Evolutionary conservation across 805 yeast genomes (phyloP).

Genomic region (Teunomyces cretensis): DNA sequence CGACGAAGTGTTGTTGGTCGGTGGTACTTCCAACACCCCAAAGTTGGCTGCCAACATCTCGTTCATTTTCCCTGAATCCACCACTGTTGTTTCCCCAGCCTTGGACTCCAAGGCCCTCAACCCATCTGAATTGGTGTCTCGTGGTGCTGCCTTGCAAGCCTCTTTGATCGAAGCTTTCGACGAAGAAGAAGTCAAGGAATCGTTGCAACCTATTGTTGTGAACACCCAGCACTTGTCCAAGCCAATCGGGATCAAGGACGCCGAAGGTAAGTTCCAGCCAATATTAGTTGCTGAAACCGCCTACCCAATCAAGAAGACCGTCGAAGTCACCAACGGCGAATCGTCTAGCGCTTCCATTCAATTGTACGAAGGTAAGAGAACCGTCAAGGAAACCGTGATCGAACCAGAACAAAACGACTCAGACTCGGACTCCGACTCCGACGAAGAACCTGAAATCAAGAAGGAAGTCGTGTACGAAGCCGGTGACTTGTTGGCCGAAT

Average conservation of each 20-base stretch:
- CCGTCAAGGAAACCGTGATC: slow-evolving; percentile 75
- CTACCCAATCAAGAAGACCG: slow-evolving; percentile 79
- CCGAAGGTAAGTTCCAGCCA: slow-evolving; percentile 69
- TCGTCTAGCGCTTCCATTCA: slow-evolving; percentile 61
- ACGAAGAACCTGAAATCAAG: slow-evolving; percentile 88
- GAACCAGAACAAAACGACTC: slow-evolving; percentile 64
- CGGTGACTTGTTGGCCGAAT: slow-evolving; percentile 73
- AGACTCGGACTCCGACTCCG: slow-evolving; percentile 50
- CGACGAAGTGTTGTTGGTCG: slow-evolving; percentile 87
- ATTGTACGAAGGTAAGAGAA: slow-evolving; percentile 82
- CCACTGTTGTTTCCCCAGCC: slow-evolving; percentile 70
- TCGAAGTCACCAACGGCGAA: slow-evolving; percentile 61
- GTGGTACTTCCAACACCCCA: slow-evolving; percentile 92
- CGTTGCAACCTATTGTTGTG: slow-evolving; percentile 77
- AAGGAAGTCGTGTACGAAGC: slow-evolving; percentile 73
- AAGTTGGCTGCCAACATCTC: slow-evolving; percentile 78
- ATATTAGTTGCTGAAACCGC: slow-evolving; percentile 83
- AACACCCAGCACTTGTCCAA: slow-evolving; percentile 84
- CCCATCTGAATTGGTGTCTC: slow-evolving; percentile 86
- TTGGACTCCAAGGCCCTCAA: slow-evolving; percentile 73
- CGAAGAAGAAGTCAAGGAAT: slow-evolving; percentile 77
- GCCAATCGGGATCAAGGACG: slow-evolving; percentile 81
- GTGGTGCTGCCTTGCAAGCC: slow-evolving; percentile 98
- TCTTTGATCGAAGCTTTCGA: slow-evolving; percentile 79
- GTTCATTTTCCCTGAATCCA: slow-evolving; percentile 76